Evolutionary conservation across 2,329 filamentous ascomycete genomes (phyloP).

Genomic region (Aureobasidium sp.): DNA sequence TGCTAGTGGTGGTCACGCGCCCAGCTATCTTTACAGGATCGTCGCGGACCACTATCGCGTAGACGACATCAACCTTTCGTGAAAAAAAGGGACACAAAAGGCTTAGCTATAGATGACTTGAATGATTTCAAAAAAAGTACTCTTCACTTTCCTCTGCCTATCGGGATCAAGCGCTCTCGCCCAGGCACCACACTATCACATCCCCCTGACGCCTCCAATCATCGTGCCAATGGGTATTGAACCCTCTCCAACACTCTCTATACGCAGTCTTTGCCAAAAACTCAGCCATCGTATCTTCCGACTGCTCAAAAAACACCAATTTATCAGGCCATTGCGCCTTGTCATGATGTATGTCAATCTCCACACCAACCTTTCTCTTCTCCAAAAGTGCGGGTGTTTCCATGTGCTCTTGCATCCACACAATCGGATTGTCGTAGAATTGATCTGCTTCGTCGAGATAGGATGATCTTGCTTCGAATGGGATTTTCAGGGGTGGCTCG

Average conservation of each 20-base stretch:
- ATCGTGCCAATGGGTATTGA: conserved; percentile 57
- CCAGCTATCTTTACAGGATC: conserved; percentile 65
- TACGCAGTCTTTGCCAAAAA: conserved; percentile 44
- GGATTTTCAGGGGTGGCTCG: conserved; percentile 73
- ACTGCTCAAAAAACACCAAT: conserved; percentile 50
- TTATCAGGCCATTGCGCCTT: conserved; percentile 38
- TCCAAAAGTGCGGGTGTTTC: conserved; percentile 10
- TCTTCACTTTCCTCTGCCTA: not conserved
- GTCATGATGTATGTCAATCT: conserved; percentile 15
- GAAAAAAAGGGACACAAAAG: not conserved
- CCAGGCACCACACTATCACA: conserved; percentile 50
- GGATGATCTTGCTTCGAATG: conserved; percentile 51
- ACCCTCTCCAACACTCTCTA: conserved; percentile 52
- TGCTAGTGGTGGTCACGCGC: conserved; percentile 57
- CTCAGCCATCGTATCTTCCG: conserved; percentile 43
- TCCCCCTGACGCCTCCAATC: conserved; percentile 56
- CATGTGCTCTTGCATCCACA: conserved; percentile 40
- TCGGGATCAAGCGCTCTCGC: not conserved
- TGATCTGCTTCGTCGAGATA: conserved; percentile 88
- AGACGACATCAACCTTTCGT: conserved; percentile 56
- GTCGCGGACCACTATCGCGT: conserved; percentile 69
- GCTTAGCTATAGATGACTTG: not conserved
- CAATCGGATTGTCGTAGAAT: conserved; percentile 64
- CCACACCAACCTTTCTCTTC: not conserved
- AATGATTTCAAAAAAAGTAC: not conserved